These are phyloP conservation scores for Dendrostoma leiphaemia DNA, from an alignment of 2,329 filamentous ascomycete species.

Conservation along the genomic window DNA sequence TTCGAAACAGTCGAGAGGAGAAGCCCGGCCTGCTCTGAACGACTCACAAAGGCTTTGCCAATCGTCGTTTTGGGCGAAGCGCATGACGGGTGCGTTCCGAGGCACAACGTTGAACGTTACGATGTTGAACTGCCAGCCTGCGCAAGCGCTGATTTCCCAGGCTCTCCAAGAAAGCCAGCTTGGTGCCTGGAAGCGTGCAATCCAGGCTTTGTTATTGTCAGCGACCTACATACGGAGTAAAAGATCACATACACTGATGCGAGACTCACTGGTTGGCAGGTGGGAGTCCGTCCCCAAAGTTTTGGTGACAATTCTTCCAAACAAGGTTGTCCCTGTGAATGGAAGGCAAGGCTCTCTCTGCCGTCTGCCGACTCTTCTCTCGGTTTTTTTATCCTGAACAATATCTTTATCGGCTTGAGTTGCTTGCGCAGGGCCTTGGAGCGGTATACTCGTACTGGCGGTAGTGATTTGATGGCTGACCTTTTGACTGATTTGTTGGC, in stretches of 20 bases:
- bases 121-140: neutral
- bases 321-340: neutral
- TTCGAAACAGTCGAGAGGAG: neutral
- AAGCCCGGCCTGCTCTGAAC: neutral
- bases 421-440: neutral
- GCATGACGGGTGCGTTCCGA: neutral
- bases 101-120: neutral
- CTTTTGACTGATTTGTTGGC: no score
- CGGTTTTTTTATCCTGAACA: neutral
- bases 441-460: neutral
- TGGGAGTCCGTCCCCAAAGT: neutral
- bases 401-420: no score
- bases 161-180: neutral
- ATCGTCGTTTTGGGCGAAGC: neutral
- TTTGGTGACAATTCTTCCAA: neutral
- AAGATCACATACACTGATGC: no score
- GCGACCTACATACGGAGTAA: neutral
- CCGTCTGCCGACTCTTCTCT: neutral
- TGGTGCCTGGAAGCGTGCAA: neutral
- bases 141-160: constrained; percentile 1
- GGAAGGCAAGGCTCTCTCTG: neutral
- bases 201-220: neutral
- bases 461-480: neutral
- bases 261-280: neutral
- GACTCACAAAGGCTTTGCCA: neutral